Evolutionary conservation across 208 protist species (phyloP), one percentile per base, ranked within the genome.

Genomic region (Acanthamoeba healyi): DNA sequence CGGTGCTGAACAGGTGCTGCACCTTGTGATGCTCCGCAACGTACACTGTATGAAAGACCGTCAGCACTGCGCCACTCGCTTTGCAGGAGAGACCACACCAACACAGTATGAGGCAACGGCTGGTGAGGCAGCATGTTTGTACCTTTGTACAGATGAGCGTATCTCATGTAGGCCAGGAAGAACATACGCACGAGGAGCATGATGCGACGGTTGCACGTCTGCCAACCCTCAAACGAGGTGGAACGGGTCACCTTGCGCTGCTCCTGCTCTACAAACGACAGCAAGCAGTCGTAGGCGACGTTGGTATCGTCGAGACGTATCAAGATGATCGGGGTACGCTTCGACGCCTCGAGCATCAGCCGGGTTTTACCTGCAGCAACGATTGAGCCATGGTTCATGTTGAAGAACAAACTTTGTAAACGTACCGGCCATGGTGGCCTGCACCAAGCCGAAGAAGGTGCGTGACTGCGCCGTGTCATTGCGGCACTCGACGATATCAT

Each of bases 131-230:
- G 32, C 24, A n/a, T n/a, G 40, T 12, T 46, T 32, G 26, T 88
- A 88, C 79, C 12, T 32, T 88, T 88, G 46, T 63, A 88, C 1
- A 63, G 22, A n/a, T 63, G 79, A 3, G 79, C 44, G 42, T 88
- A 88, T 1, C 58, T 12, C 79, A 88, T 54, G 79, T 63, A 88
- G 46, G 79, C 58, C 0, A 88, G 79, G 26, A 88, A 88, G 51
- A 88, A 88, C 0, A 44, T 10, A 17, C 79, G 44, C 17, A 88
- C 38, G 49, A 63, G 63, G 44, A 65, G 29, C 46, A 88, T 38
- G 0, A 88, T 32, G 14, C 2, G 15, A n/a, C 79, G 1, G 49
- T 88, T 88, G 19, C 26, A 61, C 24, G 2, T 4, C 26, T 22
- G 38, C 79, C 79, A 88, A 2, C 19, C 5, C 51, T 3, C 36